Base-by-base conservation (phyloP, 2,329 filamentous ascomycete genomes). In the Trichophyton mentagrophytes region DNA sequence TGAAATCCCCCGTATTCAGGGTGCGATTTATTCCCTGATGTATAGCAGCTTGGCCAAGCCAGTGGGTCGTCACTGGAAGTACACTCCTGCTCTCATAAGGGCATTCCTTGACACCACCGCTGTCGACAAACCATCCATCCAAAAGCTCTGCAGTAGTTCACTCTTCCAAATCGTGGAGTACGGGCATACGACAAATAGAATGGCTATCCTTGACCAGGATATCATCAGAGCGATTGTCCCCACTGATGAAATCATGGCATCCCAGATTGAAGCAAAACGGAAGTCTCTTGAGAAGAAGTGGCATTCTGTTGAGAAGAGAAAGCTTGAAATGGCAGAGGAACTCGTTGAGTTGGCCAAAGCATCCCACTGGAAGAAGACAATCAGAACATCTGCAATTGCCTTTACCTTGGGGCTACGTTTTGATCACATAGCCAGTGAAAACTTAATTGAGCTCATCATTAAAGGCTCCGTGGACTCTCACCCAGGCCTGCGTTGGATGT, bases 311-410 rank as follows among this genome's bases (percentile, higher is more conserved):
- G 93, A 99, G 72, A 79, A 81, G 60, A 90, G 88, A 76, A 99
- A 99, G 76, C 79, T 85, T 0, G 82, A 83, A 2, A 77, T 99
- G 27, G 89, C 91, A 0, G 78, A 89, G 60, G 90, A 97, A 70
- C 79, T 99, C 36, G 87, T 91, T 3, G 83, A 87, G 62, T 77
- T 87, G 62, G 88, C 90, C 1, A 85, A 84, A 67, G 83, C 83
- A 2, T 89, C 90, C 0, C 95, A 99, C 70, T 99, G 93, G 93
- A 97, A 96, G 77, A 91, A 96, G 67, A 92, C 92, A 4, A 90
- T 85, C 58, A 82, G 92, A 30, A 95, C 91, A 61, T 88, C 89
- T 8, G 88, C 95, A 40, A 93, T 99, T 70, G 89, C 95, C 3
- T 85, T 92, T 61, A 95, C 93, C 63, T 81, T 96, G 64, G 92